phyloP scores from a whole-genome alignment of 2,329 filamentous ascomycete species.

The Biscogniauxia sp. region DNA sequence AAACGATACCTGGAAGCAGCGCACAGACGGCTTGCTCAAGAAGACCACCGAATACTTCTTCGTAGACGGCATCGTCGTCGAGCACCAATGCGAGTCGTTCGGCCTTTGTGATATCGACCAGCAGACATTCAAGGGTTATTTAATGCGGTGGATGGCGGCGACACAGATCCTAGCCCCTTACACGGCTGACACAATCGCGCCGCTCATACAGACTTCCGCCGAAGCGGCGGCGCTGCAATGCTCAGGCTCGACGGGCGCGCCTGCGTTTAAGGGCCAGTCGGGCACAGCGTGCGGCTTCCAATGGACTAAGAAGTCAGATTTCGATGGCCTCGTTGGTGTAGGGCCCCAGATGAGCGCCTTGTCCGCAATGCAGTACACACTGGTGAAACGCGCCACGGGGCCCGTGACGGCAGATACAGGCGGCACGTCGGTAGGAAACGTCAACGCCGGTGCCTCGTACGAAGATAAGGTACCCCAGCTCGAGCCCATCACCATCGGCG shows the following conservation, averaged over 20 bases:
- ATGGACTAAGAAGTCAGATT: slow-evolving; percentile 54
- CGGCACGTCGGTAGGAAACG: slow-evolving; percentile 56
- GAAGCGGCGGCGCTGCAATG: slow-evolving; percentile 52
- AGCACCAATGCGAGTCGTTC: slow-evolving; percentile 63
- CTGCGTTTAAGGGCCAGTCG: slow-evolving; percentile 48
- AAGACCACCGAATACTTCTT: slow-evolving; percentile 54
- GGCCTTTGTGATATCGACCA: slow-evolving; percentile 68
- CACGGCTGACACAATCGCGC: slow-evolving; percentile 47
- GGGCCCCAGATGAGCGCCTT: slow-evolving; percentile 70
- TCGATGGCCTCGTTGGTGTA: slow-evolving; percentile 61
- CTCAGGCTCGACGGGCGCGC: slow-evolving; percentile 40
- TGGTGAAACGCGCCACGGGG: slow-evolving; percentile 40
- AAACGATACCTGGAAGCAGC: slow-evolving; percentile 51
- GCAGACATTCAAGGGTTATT: slow-evolving; percentile 73
- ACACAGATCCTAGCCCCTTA: slow-evolving; percentile 55
- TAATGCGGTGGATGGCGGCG: slow-evolving; percentile 63
- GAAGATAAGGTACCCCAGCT: slow-evolving; percentile 25
- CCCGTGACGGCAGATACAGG: slow-evolving; percentile 55
- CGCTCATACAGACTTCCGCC: slow-evolving; percentile 51
- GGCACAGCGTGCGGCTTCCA: slow-evolving; percentile 66
- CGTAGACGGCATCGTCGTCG: slow-evolving; percentile 55
- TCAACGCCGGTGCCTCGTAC: slow-evolving; percentile 41
- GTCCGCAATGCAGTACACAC: slow-evolving; percentile 59
- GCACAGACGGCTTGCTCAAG: slow-evolving; percentile 57
- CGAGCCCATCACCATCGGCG: slow-evolving; percentile 45